A percentile compares a stretch with the other conserved stretches of the same genome.
Evolutionary conservation across 441 rosid genomes (phyloP).

Genomic region (Erysimum cheiri): DNA sequence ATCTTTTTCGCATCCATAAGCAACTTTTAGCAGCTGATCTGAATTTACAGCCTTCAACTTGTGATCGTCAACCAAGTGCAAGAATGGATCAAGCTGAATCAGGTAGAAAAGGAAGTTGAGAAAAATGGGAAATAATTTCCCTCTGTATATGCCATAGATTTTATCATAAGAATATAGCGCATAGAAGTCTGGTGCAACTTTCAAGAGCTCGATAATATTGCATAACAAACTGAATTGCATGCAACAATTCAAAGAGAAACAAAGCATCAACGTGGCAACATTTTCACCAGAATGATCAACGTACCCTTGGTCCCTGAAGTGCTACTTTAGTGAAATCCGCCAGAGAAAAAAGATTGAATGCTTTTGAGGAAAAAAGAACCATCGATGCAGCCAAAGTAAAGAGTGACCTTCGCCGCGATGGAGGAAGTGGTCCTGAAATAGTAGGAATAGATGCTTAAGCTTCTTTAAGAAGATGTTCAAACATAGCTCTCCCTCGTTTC

Average conservation of each 20-base stretch:
- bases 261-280: conserved; percentile 22
- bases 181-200: not conserved
- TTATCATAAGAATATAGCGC: not conserved
- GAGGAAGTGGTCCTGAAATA: conserved; percentile 74
- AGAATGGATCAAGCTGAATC: conserved; percentile 85
- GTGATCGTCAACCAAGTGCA: conserved; percentile 74
- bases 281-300: conserved; percentile 35
- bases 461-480: conserved; percentile 11
- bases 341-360: conserved; percentile 64
- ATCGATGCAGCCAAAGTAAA: conserved; percentile 83
- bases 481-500: not conserved
- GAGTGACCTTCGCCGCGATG: conserved; percentile 83
- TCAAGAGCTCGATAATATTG: not conserved
- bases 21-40: conserved; percentile 45
- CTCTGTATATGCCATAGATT: not conserved
- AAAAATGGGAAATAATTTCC: conserved; percentile 6
- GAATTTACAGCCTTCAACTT: conserved; percentile 68
- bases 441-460: conserved; percentile 7
- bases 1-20: conserved; percentile 82
- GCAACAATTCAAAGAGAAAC: conserved; percentile 6
- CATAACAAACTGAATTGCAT: not conserved
- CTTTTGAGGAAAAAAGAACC: conserved; percentile 89
- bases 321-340: conserved; percentile 56
- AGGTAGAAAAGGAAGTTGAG: conserved; percentile 37
- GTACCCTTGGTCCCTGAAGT: conserved; percentile 70